Evolutionary conservation across 768 basidiomycete species (phyloP), one percentile per base, ranked within the genome.

Genomic region (Paxillus ammoniavirescens): DNA sequence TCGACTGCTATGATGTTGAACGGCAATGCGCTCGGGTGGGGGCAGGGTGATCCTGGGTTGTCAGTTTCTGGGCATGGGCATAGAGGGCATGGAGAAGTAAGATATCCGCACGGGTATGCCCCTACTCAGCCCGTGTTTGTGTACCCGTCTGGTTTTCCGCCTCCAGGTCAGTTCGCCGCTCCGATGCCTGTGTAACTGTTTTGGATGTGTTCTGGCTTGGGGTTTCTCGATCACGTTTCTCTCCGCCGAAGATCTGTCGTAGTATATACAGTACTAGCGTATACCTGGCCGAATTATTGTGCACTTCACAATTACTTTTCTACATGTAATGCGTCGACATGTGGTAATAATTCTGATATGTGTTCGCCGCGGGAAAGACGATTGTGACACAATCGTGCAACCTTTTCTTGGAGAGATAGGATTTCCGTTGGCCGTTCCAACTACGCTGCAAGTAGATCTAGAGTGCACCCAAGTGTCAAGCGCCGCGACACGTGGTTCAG

Each of bases 61-160:
- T 51, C 45, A 53, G 21, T 40, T 38, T 35, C 35, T 48, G 47
- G 52, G 40, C 28, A 43, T 48, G 47, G 26, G 23, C n/a, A 35
- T 14, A 15, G 15, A 40, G 9, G 23, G 42, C n/a, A 8, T 41
- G 53, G n/a, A 2, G 42, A 17, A 15, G 10, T 28, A 30, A 33
- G 45, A 42, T 63, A 65, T 43, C 68, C 68, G 6, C 41, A 53
- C 3, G 67, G 64, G 23, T 71, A 71, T 48, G 43, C 6, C 3
- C 53, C 60, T 1, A 44, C 33, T 17, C 63, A 60, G 28, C 56
- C 64, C n/a, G 30, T 44, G 48, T 56, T 57, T 12, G 42, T 58
- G 42, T 58, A 60, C 55, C 59, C 64, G 5, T 59, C 55, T 3
- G 57, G 55, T 4, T 62, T 57, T 40, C 56, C 55, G 0, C 57